phyloP scores from a whole-genome alignment of 2,329 filamentous ascomycete species.

The Ceratocystis alfenasii region DNA sequence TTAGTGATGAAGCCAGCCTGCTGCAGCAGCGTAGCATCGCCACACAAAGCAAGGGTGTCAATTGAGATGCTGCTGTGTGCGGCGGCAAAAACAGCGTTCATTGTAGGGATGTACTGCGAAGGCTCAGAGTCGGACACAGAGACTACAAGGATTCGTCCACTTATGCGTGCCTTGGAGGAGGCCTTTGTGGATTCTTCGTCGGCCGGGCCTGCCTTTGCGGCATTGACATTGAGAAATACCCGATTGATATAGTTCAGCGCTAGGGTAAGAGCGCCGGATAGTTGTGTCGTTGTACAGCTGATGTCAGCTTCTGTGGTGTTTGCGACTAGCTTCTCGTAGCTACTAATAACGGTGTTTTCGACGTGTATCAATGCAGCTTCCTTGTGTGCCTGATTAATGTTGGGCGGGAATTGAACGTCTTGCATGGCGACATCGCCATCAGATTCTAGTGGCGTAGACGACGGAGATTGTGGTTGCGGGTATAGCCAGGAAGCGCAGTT shows the following conservation, averaged over 20 bases:
- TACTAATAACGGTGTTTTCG: constrained; percentile 65
- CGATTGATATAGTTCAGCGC: constrained; percentile 88
- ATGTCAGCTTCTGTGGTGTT: constrained; percentile 55
- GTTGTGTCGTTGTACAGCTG: constrained; percentile 66
- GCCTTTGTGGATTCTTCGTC: constrained; percentile 46
- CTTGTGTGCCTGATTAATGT: constrained; percentile 59
- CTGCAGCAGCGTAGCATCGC: constrained; percentile 82
- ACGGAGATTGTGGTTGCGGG: constrained; percentile 39
- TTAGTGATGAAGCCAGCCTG: constrained; percentile 61
- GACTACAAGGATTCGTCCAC: constrained; percentile 67
- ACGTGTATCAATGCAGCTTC: constrained; percentile 84
- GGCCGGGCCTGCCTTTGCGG: constrained; percentile 30
- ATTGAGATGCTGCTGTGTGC: constrained; percentile 79
- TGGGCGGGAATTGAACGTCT: constrained; percentile 32
- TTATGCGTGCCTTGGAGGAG: constrained; percentile 27
- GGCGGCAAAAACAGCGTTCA: constrained; percentile 96
- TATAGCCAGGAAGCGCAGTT: constrained; percentile 85
- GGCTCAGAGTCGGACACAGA: constrained; percentile 78
- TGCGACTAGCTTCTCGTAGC: constrained; percentile 60
- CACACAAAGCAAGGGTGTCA: constrained; percentile 77
- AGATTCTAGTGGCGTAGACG: constrained; percentile 23
- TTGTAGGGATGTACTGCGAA: constrained; percentile 91
- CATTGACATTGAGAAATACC: constrained; percentile 50
- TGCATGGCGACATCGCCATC: constrained; percentile 49
- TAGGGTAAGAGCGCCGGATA: constrained; percentile 81